A percentile compares a stretch with the other conserved stretches of the same genome.
Evolutionary conservation across 768 basidiomycete genomes (phyloP).

Genomic region (Tricholoma sp.): DNA sequence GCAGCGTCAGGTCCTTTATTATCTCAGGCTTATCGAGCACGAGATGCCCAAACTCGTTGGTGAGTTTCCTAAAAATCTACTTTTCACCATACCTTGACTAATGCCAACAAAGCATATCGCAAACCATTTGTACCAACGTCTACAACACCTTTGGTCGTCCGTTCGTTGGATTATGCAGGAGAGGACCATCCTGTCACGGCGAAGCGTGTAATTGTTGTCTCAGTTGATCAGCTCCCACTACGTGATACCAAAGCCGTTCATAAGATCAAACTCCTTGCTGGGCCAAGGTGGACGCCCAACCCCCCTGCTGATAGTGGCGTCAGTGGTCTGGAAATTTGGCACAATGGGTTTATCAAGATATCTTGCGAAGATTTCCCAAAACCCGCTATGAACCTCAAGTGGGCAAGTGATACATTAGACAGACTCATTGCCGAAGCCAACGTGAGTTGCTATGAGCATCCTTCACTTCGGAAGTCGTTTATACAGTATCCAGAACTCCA

Average conservation of each 20-base stretch:
- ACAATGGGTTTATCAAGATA: conserved; percentile 86
- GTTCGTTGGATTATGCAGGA: conserved; percentile 72
- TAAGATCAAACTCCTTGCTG: conserved; percentile 85
- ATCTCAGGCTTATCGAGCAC: conserved; percentile 81
- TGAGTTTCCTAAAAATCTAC: neutral
- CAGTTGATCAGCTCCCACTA: conserved; percentile 72
- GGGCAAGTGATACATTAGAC: conserved; percentile 86
- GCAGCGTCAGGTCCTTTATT: conserved; percentile 68
- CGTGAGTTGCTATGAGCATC: conserved; percentile 43
- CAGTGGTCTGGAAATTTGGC: conserved; percentile 39
- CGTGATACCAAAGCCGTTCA: conserved; percentile 60
- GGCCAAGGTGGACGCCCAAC: conserved; percentile 76
- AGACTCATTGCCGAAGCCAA: conserved; percentile 76
- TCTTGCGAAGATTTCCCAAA: conserved; percentile 83
- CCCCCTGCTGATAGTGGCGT: conserved; percentile 70
- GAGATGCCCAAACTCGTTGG: conserved; percentile 87
- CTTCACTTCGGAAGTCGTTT: conserved; percentile 6
- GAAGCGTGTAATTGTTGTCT: conserved; percentile 71
- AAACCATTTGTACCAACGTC: conserved; percentile 68
- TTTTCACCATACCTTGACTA: conserved; percentile 2
- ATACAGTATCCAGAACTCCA: conserved; percentile 28
- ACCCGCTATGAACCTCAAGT: conserved; percentile 87
- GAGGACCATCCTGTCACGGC: conserved; percentile 66
- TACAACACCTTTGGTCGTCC: conserved; percentile 58
- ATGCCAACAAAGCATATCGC: conserved; percentile 56